Conservation (phyloP, 2,329 filamentous ascomycete genomes). For the Fusarium sp. region DNA sequence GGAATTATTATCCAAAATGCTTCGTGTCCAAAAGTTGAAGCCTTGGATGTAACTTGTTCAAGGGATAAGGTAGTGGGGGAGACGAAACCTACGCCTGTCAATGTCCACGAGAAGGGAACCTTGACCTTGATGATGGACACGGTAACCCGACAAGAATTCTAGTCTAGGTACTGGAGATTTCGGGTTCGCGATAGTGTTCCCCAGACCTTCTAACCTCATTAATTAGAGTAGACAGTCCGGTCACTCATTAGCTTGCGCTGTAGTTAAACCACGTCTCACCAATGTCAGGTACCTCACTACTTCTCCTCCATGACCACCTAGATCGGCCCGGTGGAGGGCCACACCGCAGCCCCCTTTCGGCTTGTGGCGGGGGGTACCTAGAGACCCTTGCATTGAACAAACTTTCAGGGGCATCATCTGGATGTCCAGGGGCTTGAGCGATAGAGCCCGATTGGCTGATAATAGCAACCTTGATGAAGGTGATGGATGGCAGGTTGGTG, state of each 20-base stretch:
- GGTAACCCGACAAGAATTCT: neutral
- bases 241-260: neutral
- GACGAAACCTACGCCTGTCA: neutral
- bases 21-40: conserved; percentile 32
- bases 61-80: conserved; percentile 32
- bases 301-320: neutral
- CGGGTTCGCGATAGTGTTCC: neutral
- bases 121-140: neutral
- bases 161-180: neutral
- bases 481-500: conserved; percentile 53
- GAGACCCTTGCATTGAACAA: conserved; percentile 16
- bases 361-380: conserved; percentile 16
- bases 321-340: neutral
- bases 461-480: conserved; percentile 49
- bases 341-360: conserved; percentile 4
- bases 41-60: conserved; percentile 24
- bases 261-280: neutral
- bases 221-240: neutral
- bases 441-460: conserved; percentile 47
- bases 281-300: neutral
- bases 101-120: neutral
- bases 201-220: neutral
- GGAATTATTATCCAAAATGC: conserved; percentile 11
- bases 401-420: conserved; percentile 4
- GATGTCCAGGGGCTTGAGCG: conserved; percentile 4